These are phyloP conservation scores for Bipolaris gigantea DNA, from an alignment of 2,329 filamentous ascomycete species.

Conservation along the genomic window DNA sequence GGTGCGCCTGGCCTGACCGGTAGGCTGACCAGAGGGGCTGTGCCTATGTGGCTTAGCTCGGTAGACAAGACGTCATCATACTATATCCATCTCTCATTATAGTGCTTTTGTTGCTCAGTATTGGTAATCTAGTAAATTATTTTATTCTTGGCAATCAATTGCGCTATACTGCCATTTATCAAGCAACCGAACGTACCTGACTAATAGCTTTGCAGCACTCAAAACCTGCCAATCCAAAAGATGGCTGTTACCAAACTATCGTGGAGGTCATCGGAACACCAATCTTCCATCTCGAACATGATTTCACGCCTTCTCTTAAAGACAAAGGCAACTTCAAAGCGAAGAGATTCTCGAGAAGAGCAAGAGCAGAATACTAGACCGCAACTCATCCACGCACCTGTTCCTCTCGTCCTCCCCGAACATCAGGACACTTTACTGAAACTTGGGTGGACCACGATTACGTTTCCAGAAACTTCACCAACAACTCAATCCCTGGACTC, in stretches of 20 bases:
- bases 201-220: not conserved
- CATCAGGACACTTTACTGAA: constrained; percentile 36
- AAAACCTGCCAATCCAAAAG: not conserved
- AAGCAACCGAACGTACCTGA: not conserved
- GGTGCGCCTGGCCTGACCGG: constrained; percentile 5
- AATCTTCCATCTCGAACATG: constrained; percentile 35
- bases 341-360: not conserved
- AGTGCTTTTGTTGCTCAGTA: not conserved
- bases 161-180: not conserved
- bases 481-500: not conserved
- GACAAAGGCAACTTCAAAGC: constrained; percentile 4
- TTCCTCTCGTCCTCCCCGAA: constrained; percentile 39
- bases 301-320: constrained; percentile 33
- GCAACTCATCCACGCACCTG: constrained; percentile 25
- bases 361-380: constrained; percentile 21
- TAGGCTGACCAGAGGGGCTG: constrained; percentile 21
- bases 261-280: constrained; percentile 15
- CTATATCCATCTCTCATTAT: not conserved
- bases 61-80: constrained; percentile 12
- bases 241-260: constrained; percentile 28
- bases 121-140: not conserved
- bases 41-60: constrained; percentile 27
- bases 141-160: not conserved
- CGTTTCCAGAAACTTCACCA: constrained; percentile 26
- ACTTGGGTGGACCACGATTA: constrained; percentile 44